Evolutionary conservation across 305 asterid genomes (phyloP).

Genomic region (Fraxinus velutina): DNA sequence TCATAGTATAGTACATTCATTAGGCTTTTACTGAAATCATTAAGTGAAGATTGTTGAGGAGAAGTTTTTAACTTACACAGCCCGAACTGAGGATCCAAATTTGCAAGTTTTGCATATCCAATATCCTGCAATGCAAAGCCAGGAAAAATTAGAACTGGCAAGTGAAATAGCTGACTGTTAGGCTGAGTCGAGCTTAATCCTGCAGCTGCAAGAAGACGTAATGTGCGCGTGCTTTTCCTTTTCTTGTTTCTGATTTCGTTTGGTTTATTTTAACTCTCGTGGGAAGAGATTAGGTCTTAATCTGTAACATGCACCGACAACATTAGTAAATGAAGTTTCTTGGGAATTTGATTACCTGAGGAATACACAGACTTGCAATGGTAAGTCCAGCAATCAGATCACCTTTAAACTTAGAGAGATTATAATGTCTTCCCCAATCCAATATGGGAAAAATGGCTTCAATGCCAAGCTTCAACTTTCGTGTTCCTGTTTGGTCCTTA

Average conservation of each 20-base stretch:
- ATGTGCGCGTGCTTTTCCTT: neutral
- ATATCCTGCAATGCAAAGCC: slow-evolving; percentile 40
- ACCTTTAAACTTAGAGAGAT: slow-evolving; percentile 52
- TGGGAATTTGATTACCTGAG: slow-evolving; percentile 47
- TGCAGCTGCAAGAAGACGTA: neutral
- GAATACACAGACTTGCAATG: slow-evolving; percentile 65
- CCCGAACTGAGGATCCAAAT: slow-evolving; percentile 52
- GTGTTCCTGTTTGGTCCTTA: slow-evolving; percentile 42
- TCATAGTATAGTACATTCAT: neutral
- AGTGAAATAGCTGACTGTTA: neutral
- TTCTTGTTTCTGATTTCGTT: neutral
- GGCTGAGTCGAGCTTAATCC: neutral
- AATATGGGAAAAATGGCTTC: slow-evolving; percentile 59
- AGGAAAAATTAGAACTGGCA: slow-evolving; percentile 17
- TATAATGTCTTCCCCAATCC: slow-evolving; percentile 61
- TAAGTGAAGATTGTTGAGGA: neutral
- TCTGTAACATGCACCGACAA: neutral
- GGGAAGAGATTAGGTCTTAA: neutral
- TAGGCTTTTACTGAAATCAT: neutral
- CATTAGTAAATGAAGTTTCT: neutral
- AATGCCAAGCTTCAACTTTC: slow-evolving; percentile 39
- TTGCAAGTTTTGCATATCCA: slow-evolving; percentile 50
- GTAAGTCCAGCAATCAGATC: slow-evolving; percentile 79
- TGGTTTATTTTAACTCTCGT: neutral
- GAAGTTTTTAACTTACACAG: slow-evolving; percentile 36